A percentile compares a stretch with the other conserved stretches of the same genome.
Conservation (phyloP, 257 asterid genomes). For the Solanum sejunctum region DNA sequence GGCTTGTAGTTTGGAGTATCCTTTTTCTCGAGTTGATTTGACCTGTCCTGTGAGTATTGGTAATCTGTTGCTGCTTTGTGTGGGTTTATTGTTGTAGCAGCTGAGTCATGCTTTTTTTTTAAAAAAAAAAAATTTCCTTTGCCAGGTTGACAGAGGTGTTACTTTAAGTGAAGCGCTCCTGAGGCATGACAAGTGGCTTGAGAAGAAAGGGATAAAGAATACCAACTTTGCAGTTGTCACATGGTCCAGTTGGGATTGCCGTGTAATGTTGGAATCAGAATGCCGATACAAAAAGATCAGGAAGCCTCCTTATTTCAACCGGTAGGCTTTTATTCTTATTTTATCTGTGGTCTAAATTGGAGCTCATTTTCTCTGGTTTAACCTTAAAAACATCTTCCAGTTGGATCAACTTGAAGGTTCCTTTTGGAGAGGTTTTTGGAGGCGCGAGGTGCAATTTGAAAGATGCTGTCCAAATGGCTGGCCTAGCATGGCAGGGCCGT, state of each 20-base stretch:
- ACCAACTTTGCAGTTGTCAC: conserved; percentile 83
- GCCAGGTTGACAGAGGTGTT: conserved; percentile 76
- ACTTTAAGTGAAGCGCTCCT: conserved; percentile 74
- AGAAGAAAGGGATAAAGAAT: conserved; percentile 61
- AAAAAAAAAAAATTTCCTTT: neutral
- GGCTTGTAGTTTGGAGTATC: neutral
- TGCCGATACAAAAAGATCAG: conserved; percentile 67
- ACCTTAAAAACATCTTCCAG: conserved; percentile 13
- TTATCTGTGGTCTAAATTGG: neutral
- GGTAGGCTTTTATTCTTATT: conserved; percentile 19
- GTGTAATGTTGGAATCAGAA: conserved; percentile 91
- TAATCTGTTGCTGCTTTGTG: neutral
- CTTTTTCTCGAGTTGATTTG: neutral
- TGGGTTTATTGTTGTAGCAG: neutral
- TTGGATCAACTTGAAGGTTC: conserved; percentile 87
- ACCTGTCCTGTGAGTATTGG: neutral
- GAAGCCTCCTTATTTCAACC: conserved; percentile 83
- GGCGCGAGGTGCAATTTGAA: conserved; percentile 64
- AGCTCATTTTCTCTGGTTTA: neutral
- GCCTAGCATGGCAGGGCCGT: conserved; percentile 85
- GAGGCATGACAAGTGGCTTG: conserved; percentile 85
- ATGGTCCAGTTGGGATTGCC: conserved; percentile 96
- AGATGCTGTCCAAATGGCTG: conserved; percentile 79
- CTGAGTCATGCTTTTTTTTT: neutral
- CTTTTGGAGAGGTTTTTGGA: conserved; percentile 68